phyloP scores from a whole-genome alignment of 805 yeast genomes.

The Sungouiella blattae region DNA sequence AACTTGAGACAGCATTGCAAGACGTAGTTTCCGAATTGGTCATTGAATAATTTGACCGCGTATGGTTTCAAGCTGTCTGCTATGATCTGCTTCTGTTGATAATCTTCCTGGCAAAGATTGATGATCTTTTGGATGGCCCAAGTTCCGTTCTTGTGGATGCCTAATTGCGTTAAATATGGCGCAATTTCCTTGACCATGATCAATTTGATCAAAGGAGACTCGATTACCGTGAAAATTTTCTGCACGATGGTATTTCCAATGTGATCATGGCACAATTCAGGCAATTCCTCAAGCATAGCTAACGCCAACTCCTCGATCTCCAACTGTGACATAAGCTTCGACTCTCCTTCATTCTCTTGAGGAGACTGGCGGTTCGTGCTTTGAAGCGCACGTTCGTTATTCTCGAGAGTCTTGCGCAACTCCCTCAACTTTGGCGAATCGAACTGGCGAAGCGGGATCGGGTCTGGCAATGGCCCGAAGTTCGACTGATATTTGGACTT shows the following conservation, averaged over 20 bases:
- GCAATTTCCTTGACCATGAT: slow-evolving; percentile 75
- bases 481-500: slow-evolving; percentile 50
- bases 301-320: slow-evolving; percentile 81
- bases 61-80: slow-evolving; percentile 72
- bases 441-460: slow-evolving; percentile 63
- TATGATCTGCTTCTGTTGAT: slow-evolving; percentile 53
- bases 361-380: not conserved
- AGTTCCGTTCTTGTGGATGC: slow-evolving; percentile 96
- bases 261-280: slow-evolving; percentile 88
- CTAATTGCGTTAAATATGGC: slow-evolving; percentile 83
- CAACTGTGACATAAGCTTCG: slow-evolving; percentile 47
- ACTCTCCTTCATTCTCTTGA: slow-evolving; percentile 6
- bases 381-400: slow-evolving; percentile 20
- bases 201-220: slow-evolving; percentile 65
- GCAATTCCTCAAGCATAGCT: slow-evolving; percentile 83
- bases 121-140: slow-evolving; percentile 99
- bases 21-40: slow-evolving; percentile 95
- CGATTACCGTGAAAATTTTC: slow-evolving; percentile 70
- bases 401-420: slow-evolving; percentile 58
- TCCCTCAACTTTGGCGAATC: slow-evolving; percentile 90
- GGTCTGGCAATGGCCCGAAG: slow-evolving; percentile 77
- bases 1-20: slow-evolving; percentile 91
- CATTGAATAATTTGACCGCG: slow-evolving; percentile 81
- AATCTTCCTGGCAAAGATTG: slow-evolving; percentile 51
- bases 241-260: slow-evolving; percentile 95